Evolutionary conservation across 2,329 filamentous ascomycete genomes (phyloP), one percentile per base, ranked within the genome.

Genomic region (Pyricularia grisea): DNA sequence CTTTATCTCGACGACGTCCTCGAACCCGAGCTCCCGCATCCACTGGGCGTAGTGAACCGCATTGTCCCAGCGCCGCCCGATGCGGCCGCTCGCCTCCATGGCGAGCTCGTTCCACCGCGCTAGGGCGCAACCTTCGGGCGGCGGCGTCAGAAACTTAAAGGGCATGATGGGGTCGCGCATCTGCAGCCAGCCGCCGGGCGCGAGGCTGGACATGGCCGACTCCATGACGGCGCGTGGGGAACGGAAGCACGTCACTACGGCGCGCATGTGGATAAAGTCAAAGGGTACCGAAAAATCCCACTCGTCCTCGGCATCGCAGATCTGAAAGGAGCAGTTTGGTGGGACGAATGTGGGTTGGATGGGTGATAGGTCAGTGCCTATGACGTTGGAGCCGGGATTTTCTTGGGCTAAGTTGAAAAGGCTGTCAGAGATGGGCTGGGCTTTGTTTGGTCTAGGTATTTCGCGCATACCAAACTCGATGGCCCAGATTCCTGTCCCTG

Each of bases 301-400:
- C 66, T 75, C 74, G 66, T 75, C 73, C 66, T 75, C 73, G 66
- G 72, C 73, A 67, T 75, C 74, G 70, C 69, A 72, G 72, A 75
- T 74, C 70, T 75, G 72, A 66, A 75, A 75, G 28, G 68, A 58
- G n/a, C 73, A 72, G 28, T 74, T 75, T 11, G 73, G 71, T 17
- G 73, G 74, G n/a, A 67, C 28, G 50, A 64, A 63, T 7, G 25
- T 61, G 12, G 73, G 73, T 69, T 74, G 73, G 42, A 75, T 70
- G 25, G 74, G 74, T 23, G 58, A 61, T 2, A 61, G 58, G 58
- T 61, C 58, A 27, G 58, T 61, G 58, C 58, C 58, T 2, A 61
- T 69, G 23, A 75, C 69, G 2, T 71, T 68, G 14, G 71, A 68
- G 9, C 68, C 70, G 3, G 73, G 73, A 55, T 73, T 60, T 68